A percentile compares a stretch with the other conserved stretches of the same genome.
phyloP scores from a whole-genome alignment of 441 rosid species.

The Macaranga tanarius region DNA sequence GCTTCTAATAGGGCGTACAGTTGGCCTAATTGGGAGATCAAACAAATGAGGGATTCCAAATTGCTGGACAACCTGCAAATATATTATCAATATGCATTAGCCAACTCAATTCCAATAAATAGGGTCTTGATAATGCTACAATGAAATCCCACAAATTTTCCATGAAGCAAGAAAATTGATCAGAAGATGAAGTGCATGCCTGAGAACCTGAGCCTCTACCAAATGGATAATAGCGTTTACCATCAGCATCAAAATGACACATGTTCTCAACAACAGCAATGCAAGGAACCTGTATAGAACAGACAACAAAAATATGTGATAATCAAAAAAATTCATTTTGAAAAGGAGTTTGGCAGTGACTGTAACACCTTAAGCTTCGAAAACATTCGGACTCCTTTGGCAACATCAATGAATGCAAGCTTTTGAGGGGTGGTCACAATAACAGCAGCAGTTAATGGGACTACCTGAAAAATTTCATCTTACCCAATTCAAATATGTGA shows the following conservation, averaged over 20 bases:
- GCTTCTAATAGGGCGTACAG: conserved; percentile 44
- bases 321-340: conserved; percentile 13
- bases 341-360: conserved; percentile 3
- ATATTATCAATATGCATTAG: conserved; percentile 20
- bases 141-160: background rate
- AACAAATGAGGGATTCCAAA: conserved; percentile 96
- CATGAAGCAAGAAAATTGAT: conserved; percentile 12
- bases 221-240: conserved; percentile 92
- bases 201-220: conserved; percentile 97
- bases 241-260: conserved; percentile 97
- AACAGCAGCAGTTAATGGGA: conserved; percentile 91
- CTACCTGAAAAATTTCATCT: conserved; percentile 58
- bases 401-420: conserved; percentile 92
- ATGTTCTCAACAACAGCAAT: conserved; percentile 96
- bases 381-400: conserved; percentile 98
- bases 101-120: conserved; percentile 1
- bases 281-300: conserved; percentile 71
- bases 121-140: background rate
- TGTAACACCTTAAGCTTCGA: conserved; percentile 81
- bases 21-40: conserved; percentile 93
- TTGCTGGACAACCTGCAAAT: conserved; percentile 83
- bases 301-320: conserved; percentile 18
- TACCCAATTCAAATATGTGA: conserved; percentile 13
- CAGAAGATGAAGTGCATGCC: conserved; percentile 42
- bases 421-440: conserved; percentile 98